phyloP scores from a whole-genome alignment of 2,329 filamentous ascomycete genomes.

The Botryotinia globosa region DNA sequence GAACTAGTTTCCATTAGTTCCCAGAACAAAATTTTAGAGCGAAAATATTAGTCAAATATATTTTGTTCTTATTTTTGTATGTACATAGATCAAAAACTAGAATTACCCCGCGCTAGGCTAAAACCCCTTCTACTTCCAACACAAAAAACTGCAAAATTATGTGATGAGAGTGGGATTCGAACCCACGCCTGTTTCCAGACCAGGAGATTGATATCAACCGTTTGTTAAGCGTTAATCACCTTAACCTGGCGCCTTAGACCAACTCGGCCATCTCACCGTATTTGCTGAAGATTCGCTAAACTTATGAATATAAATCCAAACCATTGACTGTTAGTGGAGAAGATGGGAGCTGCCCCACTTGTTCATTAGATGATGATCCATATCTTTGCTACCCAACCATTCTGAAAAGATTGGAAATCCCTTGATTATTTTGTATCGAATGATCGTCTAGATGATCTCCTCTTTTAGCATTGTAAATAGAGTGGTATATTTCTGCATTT shows the following conservation, averaged over 20 bases:
- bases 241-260: slow-evolving; percentile 14
- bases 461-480: neutral
- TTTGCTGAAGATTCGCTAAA: accelerated
- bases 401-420: neutral
- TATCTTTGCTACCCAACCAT: neutral
- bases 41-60: neutral
- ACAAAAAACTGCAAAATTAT: neutral
- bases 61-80: neutral
- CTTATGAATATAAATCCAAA: accelerated
- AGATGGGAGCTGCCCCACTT: neutral
- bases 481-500: neutral
- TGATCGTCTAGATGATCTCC: neutral
- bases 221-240: neutral
- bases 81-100: neutral
- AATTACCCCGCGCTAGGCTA: neutral
- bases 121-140: neutral
- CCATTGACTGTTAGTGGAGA: neutral
- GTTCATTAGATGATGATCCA: neutral
- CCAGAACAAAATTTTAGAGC: neutral
- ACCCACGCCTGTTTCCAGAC: slow-evolving; percentile 11
- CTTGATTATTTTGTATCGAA: neutral
- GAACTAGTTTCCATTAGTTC: neutral
- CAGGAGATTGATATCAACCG: neutral
- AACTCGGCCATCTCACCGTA: slow-evolving; percentile 6
- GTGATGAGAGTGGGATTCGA: slow-evolving; percentile 12